Percentiles rank a stretch among this genome's conserved stretches.
phyloP scores from a whole-genome alignment of 2,329 filamentous ascomycete species.

The Curvularia spicifera region DNA sequence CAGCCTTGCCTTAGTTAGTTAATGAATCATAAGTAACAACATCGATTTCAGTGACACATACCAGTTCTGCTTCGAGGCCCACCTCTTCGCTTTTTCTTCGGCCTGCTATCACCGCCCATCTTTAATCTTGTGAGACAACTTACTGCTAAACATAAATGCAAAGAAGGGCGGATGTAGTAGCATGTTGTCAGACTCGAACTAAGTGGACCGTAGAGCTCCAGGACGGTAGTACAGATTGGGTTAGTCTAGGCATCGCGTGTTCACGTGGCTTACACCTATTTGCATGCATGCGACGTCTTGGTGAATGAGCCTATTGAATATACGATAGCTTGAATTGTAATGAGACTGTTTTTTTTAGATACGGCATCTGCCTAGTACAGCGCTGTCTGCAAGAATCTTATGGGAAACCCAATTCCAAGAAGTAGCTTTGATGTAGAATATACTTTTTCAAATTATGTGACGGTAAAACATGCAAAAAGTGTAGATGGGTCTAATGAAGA shows the following conservation, averaged over 20 bases:
- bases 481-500: background rate
- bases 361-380: background rate
- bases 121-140: background rate
- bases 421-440: background rate
- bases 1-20: conserved; percentile 12
- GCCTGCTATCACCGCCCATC: conserved; percentile 9
- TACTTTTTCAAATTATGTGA: background rate
- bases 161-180: background rate
- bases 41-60: conserved; percentile 8
- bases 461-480: background rate
- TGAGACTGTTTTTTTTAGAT: background rate
- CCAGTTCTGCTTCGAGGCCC: conserved; percentile 35
- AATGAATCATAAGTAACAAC: background rate
- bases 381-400: background rate
- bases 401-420: background rate
- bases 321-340: background rate
- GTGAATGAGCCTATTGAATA: background rate
- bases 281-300: background rate
- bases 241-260: conserved; percentile 9
- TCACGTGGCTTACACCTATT: conserved; percentile 1
- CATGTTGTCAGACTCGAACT: background rate
- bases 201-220: background rate
- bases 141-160: background rate
- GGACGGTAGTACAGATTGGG: conserved; percentile 6
- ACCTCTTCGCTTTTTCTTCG: conserved; percentile 35